These are phyloP conservation scores for Ceratocystis destructans DNA, from an alignment of 2,329 filamentous ascomycete genomes.

Conservation along the genomic window DNA sequence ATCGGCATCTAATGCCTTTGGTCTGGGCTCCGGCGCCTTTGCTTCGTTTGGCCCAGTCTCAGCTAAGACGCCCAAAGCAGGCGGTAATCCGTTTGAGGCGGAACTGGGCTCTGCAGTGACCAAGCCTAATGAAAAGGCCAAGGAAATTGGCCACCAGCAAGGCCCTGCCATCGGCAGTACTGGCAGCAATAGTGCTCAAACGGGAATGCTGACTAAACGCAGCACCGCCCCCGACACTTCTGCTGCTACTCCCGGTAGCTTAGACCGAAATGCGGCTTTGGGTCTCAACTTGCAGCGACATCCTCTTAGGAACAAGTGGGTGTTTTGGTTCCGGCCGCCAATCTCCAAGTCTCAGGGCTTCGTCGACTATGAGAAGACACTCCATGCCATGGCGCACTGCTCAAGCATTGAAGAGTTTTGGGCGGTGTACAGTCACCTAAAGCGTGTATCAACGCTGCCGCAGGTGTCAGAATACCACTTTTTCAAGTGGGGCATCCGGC, in stretches of 20 bases:
- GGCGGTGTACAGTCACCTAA: constrained; percentile 75
- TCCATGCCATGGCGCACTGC: constrained; percentile 72
- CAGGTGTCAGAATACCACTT: constrained; percentile 96
- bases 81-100: constrained; percentile 67
- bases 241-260: constrained; percentile 22
- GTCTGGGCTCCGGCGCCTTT: constrained; percentile 86
- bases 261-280: constrained; percentile 21
- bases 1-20: constrained; percentile 71
- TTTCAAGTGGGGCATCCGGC: constrained; percentile 90
- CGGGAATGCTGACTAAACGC: constrained; percentile 24
- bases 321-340: constrained; percentile 93
- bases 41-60: constrained; percentile 57
- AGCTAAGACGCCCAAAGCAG: constrained; percentile 74
- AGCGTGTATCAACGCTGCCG: constrained; percentile 73
- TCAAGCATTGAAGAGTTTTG: constrained; percentile 82
- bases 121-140: constrained; percentile 24
- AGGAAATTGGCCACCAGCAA: constrained; percentile 24
- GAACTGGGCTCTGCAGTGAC: constrained; percentile 38
- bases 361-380: constrained; percentile 91
- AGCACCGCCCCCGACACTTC: constrained; percentile 27
- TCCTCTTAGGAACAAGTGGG: constrained; percentile 73
- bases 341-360: constrained; percentile 84
- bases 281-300: constrained; percentile 21
- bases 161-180: constrained; percentile 18
- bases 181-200: constrained; percentile 37